Base-by-base conservation (phyloP, 2,329 filamentous ascomycete species). In the Zymoseptoria ardabiliae region DNA sequence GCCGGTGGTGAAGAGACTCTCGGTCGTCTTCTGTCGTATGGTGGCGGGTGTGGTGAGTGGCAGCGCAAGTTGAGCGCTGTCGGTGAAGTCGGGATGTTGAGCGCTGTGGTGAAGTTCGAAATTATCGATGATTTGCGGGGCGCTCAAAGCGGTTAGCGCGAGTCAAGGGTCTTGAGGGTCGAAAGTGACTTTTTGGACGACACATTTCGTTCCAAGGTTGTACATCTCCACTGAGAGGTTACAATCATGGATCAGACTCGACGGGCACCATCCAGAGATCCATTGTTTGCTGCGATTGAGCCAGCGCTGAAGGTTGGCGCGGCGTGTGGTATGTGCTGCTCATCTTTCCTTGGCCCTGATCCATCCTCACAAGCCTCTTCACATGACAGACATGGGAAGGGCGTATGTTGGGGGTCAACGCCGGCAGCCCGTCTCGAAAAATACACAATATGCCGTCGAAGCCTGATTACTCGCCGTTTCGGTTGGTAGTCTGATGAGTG, bases 401-500 rank as follows among this genome's bases (percentile, higher is more conserved):
- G 35, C 35, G n/a, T 45, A 2, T 17, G 13, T 45, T 45, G 35
- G 11, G 35, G 35, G 6, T 13, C 35, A 45, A 17, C 35, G 25
- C 25, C 7, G 35, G 13, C 35, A 45, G 35, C n/a, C 11, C n/a
- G 11, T 45, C 35, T 45, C 35, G 2, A 9, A 28, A 28, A 28
- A 9, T 8, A n/a, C 20, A 20, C 71, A 61, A 72, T 55, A 51
- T 19, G 19, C n/a, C 13, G 11, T 45, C 35, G 20, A 4, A 22
- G 23, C 35, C 20, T 48, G 22, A 41, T n/a, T 19, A 11, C 20
- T 54, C n/a, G 23, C 55, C 35, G 22, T 21, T 56, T 45, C 19
- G 55, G n/a, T 28, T 53, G 72, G 88, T 88, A 41, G 17, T 19
- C 9, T 28, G 19, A 10, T 25, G 54, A 22, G 20, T 28, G 30